Conservation (phyloP, 2,329 filamentous ascomycete genomes). For the Cytospora piceicola region DNA sequence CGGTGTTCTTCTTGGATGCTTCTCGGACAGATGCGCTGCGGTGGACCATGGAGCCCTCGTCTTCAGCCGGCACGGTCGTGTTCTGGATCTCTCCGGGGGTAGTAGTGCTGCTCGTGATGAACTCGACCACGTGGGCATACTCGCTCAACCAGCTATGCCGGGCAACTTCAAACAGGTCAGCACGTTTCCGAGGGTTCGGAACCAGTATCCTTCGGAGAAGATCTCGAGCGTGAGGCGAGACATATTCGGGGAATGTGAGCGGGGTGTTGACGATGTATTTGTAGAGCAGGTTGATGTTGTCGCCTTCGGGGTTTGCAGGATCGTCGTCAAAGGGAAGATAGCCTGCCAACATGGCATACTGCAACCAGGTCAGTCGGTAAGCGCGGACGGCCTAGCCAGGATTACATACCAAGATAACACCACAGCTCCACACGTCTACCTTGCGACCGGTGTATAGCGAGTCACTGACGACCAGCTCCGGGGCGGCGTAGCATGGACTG, state of each 20-base stretch:
- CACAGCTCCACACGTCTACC: conserved; percentile 99
- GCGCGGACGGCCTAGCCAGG: neutral
- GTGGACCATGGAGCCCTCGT: conserved; percentile 68
- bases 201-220: conserved; percentile 91
- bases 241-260: conserved; percentile 97
- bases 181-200: conserved; percentile 90
- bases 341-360: conserved; percentile 99
- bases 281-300: conserved; percentile 98
- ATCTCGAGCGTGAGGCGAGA: conserved; percentile 94
- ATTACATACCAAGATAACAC: conserved; percentile 86
- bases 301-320: conserved; percentile 95
- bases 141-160: conserved; percentile 98
- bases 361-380: conserved; percentile 30
- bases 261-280: conserved; percentile 99
- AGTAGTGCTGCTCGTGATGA: conserved; percentile 95
- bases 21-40: conserved; percentile 93
- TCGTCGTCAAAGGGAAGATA: conserved; percentile 98
- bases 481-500: conserved; percentile 96
- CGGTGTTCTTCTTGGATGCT: conserved; percentile 67
- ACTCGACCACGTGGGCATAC: conserved; percentile 93
- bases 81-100: conserved; percentile 84
- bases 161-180: conserved; percentile 95
- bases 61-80: conserved; percentile 66
- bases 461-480: conserved; percentile 95
- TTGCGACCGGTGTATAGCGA: conserved; percentile 96